phyloP scores from a whole-genome alignment of 192 early-diverging fungal genomes.

The Rhizophagus sp. region DNA sequence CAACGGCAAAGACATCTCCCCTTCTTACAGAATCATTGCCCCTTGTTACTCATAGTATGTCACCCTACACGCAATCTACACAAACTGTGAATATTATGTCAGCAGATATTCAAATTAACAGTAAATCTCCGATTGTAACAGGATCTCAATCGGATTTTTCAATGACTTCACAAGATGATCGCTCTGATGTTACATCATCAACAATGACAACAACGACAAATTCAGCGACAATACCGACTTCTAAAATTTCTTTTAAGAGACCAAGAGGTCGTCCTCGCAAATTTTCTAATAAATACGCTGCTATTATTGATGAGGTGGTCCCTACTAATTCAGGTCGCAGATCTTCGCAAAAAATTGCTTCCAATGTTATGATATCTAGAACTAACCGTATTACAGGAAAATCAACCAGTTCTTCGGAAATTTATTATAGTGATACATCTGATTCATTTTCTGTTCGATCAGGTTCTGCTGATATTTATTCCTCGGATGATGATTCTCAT shows the following conservation, averaged over 20 bases:
- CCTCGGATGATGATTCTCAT: background rate
- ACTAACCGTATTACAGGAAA: background rate
- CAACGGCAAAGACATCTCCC: background rate
- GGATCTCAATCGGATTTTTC: background rate
- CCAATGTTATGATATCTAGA: background rate
- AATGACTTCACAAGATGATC: background rate
- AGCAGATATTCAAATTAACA: background rate
- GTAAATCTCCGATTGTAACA: too few relatives aligned
- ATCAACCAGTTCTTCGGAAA: background rate
- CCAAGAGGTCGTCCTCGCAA: background rate
- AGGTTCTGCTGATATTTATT: background rate
- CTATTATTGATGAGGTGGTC: background rate
- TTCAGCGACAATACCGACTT: background rate
- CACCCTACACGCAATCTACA: background rate
- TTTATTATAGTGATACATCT: background rate
- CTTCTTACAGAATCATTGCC: too few relatives aligned
- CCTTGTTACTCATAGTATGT: background rate
- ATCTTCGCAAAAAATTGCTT: background rate
- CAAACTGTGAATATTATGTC: too few relatives aligned
- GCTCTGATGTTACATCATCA: too few relatives aligned
- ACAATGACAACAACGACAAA: background rate
- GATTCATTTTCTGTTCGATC: background rate
- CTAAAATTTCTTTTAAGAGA: background rate
- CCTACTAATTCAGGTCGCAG: background rate
- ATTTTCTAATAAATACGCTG: background rate